Evolutionary conservation across 768 basidiomycete species (phyloP), one percentile per base, ranked within the genome.

Genomic region (Amanita rubescens): DNA sequence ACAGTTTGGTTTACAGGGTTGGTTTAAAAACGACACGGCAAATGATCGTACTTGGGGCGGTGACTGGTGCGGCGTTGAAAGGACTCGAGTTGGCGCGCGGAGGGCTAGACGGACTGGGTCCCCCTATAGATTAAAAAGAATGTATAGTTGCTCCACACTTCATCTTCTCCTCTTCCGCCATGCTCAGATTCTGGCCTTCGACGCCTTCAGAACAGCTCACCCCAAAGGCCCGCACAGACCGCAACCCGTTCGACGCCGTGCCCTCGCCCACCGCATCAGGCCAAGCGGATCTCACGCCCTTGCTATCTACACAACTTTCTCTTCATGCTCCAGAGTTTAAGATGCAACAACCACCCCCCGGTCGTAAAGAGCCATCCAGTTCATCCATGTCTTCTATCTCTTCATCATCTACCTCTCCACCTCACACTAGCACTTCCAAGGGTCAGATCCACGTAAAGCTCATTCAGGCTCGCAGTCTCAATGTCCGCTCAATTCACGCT

Each of bases 361-460:
- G 44, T 25, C 71, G 65, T 64, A 72, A 68, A 65, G 48, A 62
- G 49, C 48, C 59, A n/a, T n/a, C n/a, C n/a, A n/a, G n/a, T 53
- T 52, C 64, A 53, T 55, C 57, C 52, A 58, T 57, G 27, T 49
- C 60, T 34, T 38, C 59, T 50, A n/a, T 46, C 5, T 22, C 25
- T 12, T 30, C 70, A 57, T 60, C 74, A 4, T 54, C 61, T 14
- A 56, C 74, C 25, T 64, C 75, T n/a, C n/a, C n/a, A n/a, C n/a
- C n/a, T 34, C 62, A 71, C 47, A 56, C 69, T 49, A 57, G 68
- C 55, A 47, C 67, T 51, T 75, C 76, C 22, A 72, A 64, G 46
- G 89, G 89, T 56, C 92, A 94, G 70, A 86, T 99, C 51, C 90
- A 91, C 62, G 87, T 99, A 70, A 98, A 98, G 71, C 83, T 99